These are phyloP conservation scores for Solanum sparsipilum DNA, from an alignment of 257 asterid species.

Conservation along the genomic window DNA sequence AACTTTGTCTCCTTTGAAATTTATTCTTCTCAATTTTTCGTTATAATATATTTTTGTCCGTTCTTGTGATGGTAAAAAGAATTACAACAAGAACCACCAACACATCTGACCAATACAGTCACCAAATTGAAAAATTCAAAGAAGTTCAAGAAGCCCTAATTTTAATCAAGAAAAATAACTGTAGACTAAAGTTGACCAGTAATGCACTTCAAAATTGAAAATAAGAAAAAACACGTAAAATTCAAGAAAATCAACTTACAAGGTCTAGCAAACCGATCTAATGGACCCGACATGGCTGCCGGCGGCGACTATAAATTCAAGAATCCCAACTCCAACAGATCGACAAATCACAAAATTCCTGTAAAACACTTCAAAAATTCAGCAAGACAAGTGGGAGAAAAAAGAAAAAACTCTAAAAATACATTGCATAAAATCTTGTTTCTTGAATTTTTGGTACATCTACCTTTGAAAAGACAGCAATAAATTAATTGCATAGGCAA, in stretches of 20 bases:
- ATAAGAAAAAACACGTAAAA: background rate
- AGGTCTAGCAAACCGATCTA: conserved; percentile 87
- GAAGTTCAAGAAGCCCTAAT: background rate
- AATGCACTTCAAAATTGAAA: background rate
- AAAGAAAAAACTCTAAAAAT: background rate
- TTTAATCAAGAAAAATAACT: background rate
- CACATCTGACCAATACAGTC: background rate
- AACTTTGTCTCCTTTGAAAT: background rate
- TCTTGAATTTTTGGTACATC: background rate
- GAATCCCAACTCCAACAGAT: conserved; percentile 7
- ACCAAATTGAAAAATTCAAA: background rate
- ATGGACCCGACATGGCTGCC: conserved; percentile 73
- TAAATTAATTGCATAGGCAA: conserved; percentile 26
- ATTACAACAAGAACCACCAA: background rate
- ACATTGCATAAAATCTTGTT: background rate
- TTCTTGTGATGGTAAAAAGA: background rate
- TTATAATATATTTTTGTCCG: background rate
- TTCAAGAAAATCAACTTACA: conserved; percentile 34
- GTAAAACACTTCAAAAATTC: background rate
- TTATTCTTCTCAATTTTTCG: background rate
- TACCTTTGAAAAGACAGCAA: background rate
- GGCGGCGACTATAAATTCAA: conserved; percentile 2
- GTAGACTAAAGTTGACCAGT: background rate
- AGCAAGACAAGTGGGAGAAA: background rate
- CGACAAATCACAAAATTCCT: background rate